Conservation (phyloP, 495 filamentous ascomycete genomes). For the Xylaria venustula region DNA sequence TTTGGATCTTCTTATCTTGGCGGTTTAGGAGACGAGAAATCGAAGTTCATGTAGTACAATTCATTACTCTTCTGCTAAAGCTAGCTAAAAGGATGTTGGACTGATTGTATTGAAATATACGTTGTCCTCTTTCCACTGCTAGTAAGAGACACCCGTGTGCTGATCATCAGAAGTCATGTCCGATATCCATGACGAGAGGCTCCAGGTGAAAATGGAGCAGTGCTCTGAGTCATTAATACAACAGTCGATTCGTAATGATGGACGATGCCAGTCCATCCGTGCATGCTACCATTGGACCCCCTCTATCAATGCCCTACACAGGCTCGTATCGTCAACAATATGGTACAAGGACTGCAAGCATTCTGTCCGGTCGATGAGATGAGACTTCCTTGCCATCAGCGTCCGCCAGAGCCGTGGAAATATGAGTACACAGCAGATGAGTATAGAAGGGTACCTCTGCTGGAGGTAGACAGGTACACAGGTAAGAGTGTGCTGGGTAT, state of each 20-base stretch:
- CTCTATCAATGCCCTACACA: conserved; percentile 1
- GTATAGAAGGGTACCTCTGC: background rate
- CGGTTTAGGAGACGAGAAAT: too few species aligned
- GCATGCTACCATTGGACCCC: conserved; percentile 7
- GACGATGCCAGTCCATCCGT: conserved; percentile 16
- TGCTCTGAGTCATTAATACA: conserved; percentile 8
- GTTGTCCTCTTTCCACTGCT: background rate
- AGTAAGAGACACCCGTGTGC: too few species aligned
- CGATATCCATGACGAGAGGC: too few species aligned
- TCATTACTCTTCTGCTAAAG: background rate
- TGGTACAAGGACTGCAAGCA: conserved; percentile 9
- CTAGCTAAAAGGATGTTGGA: background rate
- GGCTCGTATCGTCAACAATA: conserved; percentile 11
- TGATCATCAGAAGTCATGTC: too few species aligned
- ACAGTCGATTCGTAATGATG: conserved; percentile 17
- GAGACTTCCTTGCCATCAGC: conserved; percentile 9
- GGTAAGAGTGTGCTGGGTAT: background rate
- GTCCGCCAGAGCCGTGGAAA: background rate
- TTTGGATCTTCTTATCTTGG: too few species aligned
- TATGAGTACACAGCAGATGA: background rate
- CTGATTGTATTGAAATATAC: background rate
- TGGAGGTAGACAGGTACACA: background rate
- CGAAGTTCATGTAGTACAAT: too few species aligned
- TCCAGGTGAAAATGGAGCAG: too few species aligned
- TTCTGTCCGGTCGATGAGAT: conserved; percentile 7